Evolutionary conservation across 2,329 filamentous ascomycete genomes (phyloP).

Genomic region (Neoarthrinium moseri): DNA sequence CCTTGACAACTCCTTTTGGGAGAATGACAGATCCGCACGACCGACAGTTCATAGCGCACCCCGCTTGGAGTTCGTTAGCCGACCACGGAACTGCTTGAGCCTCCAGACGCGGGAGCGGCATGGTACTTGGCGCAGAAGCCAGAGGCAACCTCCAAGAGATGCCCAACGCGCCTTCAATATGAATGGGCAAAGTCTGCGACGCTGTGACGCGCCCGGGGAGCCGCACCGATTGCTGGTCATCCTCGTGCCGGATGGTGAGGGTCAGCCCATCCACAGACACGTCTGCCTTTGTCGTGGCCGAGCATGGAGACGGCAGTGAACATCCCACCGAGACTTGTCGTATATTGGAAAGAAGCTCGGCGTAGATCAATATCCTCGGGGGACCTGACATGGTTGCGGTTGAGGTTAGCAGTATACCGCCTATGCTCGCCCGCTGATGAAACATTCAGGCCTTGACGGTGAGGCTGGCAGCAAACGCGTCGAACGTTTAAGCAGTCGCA

Average conservation of each 20-base stretch:
- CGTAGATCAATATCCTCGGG: constrained; percentile 47
- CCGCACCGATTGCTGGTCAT: constrained; percentile 27
- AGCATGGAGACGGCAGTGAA: constrained; percentile 43
- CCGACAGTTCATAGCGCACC: constrained; percentile 41
- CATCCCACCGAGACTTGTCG: constrained; percentile 61
- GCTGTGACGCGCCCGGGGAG: constrained; percentile 43
- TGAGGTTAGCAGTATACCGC: too few species aligned
- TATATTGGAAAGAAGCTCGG: constrained; percentile 65
- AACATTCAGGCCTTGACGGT: too few species aligned
- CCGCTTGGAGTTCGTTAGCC: constrained; percentile 43
- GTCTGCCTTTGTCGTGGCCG: constrained; percentile 39
- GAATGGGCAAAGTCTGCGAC: constrained; percentile 35
- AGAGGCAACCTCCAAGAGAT: constrained; percentile 57
- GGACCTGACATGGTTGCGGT: constrained; percentile 12
- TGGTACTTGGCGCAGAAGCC: constrained; percentile 6
- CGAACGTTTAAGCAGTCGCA: not conserved
- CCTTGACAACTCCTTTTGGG: constrained; percentile 34
- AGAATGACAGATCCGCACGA: constrained; percentile 39
- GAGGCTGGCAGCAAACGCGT: not conserved
- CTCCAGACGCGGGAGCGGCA: constrained; percentile 24
- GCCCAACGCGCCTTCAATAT: constrained; percentile 27
- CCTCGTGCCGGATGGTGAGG: constrained; percentile 49
- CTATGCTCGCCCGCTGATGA: too few species aligned
- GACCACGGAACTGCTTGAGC: constrained; percentile 54
- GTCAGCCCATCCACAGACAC: constrained; percentile 43